These are phyloP conservation scores for Urochloa ruziziensis DNA, from an alignment of 176 grass and related monocot species.

Conservation along the genomic window DNA sequence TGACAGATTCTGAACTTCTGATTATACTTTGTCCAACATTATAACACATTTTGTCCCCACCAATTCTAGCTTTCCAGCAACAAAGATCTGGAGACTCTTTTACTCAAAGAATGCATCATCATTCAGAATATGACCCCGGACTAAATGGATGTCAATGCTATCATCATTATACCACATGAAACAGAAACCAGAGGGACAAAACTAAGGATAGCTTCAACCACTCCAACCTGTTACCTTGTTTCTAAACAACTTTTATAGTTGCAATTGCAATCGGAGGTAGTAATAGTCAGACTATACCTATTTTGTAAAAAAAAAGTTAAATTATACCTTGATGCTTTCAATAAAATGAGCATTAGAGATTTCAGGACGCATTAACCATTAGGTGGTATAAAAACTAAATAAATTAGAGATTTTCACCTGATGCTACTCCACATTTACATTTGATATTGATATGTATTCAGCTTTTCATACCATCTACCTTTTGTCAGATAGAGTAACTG, in stretches of 20 bases:
- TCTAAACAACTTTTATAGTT: neutral
- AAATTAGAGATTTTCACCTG: constrained; percentile 6
- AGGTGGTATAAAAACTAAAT: neutral
- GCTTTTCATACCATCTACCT: neutral
- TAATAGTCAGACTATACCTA: neutral
- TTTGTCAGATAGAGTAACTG: neutral
- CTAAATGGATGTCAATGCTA: constrained; percentile 16
- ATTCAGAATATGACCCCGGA: constrained; percentile 33
- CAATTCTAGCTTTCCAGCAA: constrained; percentile 5
- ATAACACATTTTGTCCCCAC: constrained; percentile 25
- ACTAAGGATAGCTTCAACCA: neutral
- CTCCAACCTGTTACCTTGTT: neutral
- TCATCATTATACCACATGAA: constrained; percentile 15
- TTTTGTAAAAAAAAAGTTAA: no score
- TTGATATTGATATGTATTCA: neutral
- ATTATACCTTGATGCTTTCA: neutral
- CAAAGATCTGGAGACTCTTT: constrained; percentile 16
- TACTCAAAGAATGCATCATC: constrained; percentile 24
- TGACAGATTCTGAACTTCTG: constrained; percentile 30
- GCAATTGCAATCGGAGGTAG: neutral
- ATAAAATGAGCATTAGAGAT: neutral
- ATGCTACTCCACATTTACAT: neutral
- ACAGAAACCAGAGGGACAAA: neutral
- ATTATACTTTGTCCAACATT: constrained; percentile 22
- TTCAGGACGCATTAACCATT: constrained; percentile 8